Base-by-base conservation (phyloP, 768 basidiomycete species). In the Phlegmacium glaucopus region DNA sequence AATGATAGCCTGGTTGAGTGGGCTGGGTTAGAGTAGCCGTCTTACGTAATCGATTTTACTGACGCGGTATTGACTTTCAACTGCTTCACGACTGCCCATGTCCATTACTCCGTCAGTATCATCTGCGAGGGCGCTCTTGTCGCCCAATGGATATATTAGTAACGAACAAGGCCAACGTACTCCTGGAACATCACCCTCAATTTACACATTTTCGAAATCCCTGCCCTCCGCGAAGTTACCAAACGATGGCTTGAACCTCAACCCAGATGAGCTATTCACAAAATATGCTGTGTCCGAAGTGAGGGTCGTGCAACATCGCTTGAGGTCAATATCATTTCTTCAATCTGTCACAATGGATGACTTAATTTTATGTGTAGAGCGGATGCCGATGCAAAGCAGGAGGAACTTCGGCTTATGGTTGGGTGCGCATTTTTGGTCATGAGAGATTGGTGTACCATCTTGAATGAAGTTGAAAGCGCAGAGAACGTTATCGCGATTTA, bases 401-500 rank as follows among this genome's bases (percentile, higher is more conserved):
- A 92, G 62, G 90, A 93, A 59, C 76, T 93, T 37, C 78, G 90
- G 58, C 72, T 88, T 38, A 93, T 92, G 90, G 90, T 93, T 68
- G 90, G 90, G 90, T 93, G 71, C 79, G 90, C 84, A 49, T 28
- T 40, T 36, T 44, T 13, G 18, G 11, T 28, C 27, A 26, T 27
- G 29, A 34, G 9, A 17, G 48, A 30, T 45, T 47, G 44, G 27
- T 47, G 51, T 49, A 48, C 26, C 48, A 40, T 55, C 54, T 49
- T 58, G 71, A 57, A 62, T 59, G 68, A 68, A 58, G 62, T 62
- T 70, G 79, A 79, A 83, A 81, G 79, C 60, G 64, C 65, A 93
- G 90, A 68, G 90, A 92, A 82, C 83, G 90, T 55, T 93, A 93
- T 66, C 83, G 90, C 38, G 90, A 93, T 64, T 72, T 93, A 26